Base-by-base conservation (phyloP, 495 filamentous ascomycete genomes). In the Entonaema liquescens region DNA sequence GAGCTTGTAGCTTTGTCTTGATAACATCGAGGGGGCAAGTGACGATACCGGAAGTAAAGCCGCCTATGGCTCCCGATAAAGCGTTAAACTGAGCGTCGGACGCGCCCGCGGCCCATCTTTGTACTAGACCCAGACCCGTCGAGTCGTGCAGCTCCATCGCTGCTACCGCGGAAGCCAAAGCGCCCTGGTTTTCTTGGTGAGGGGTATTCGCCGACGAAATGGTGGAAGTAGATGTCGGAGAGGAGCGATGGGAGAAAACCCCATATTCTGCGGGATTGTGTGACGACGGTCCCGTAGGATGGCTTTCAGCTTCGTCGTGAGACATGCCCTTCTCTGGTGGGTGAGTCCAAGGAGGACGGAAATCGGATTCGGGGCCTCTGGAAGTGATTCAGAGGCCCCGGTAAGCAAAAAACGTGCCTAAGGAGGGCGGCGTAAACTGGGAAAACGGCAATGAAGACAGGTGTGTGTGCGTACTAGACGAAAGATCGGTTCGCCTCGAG, bases 21-120 rank as follows among this genome's bases (percentile, higher is more conserved):
- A 99, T 98, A 57, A 99, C 95, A 84, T 99, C 95, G 59, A 99
- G 88, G 19, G 95, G 95, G 76, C 95, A 99, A 47, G 95, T 98
- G 69, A 98, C 93, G 42, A 98, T 87, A 7, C 95, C 95, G 4
- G 94, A 97, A 5, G 91, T 92, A 67, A 97, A 91, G 59, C 95
- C 95, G 56, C 94, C 95, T 38, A 90, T 84, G 9, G 93, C 96
- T 49, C 95, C 95, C 38, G 93, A 89, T 44, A 98, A 83, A 49
- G 92, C 84, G 68, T 87, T 83, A 73, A 89, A 84, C 56, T 82
- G 82, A 17, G 83, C 80, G 53, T 84, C 79, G 33, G 83, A 83
- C 52, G 84, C 84, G 26, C 54, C 25, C 49, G 79, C 67, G 21
- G 84, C 83, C 81, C 83, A 87, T 65, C 76, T 81, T 72, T 95